phyloP scores from a whole-genome alignment of 2,329 filamentous ascomycete genomes.

The Aspergillus sp. region DNA sequence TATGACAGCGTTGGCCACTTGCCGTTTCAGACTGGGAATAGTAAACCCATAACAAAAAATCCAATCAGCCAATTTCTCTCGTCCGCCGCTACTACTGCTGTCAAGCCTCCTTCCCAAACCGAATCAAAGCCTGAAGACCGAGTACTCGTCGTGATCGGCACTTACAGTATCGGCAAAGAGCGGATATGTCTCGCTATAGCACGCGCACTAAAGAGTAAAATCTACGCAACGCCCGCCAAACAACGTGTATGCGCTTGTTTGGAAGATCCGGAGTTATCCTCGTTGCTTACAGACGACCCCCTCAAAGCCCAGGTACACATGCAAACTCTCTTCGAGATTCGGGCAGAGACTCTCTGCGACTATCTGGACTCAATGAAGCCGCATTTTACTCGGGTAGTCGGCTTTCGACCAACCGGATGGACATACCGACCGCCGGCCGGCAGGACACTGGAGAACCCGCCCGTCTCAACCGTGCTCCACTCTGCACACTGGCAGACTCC shows the following conservation, averaged over 20 bases:
- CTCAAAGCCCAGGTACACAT: conserved; percentile 92
- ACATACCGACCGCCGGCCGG: conserved; percentile 75
- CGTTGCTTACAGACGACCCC: conserved; percentile 76
- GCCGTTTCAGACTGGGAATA: conserved; percentile 58
- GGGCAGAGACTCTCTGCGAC: conserved; percentile 83
- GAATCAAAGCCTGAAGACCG: conserved; percentile 54
- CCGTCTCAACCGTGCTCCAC: conserved; percentile 65
- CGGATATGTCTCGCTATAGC: conserved; percentile 92
- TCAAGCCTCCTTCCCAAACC: conserved; percentile 31
- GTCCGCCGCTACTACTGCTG: conserved; percentile 41
- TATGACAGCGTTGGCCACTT: conserved; percentile 60
- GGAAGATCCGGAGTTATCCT: conserved; percentile 77
- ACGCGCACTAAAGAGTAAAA: conserved; percentile 78
- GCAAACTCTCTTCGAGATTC: conserved; percentile 93
- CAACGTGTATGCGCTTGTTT: conserved; percentile 80
- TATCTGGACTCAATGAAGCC: conserved; percentile 79
- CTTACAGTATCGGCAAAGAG: conserved; percentile 97
- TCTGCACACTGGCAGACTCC: conserved; percentile 71
- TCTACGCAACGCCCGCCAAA: conserved; percentile 82
- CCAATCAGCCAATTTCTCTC: conserved; percentile 65
- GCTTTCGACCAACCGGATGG: conserved; percentile 92
- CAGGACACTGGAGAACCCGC: conserved; percentile 61
- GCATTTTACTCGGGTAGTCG: conserved; percentile 82
- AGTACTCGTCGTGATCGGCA: conserved; percentile 88
- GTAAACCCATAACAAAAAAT: conserved; percentile 44